These are phyloP conservation scores for Mycothermus thermophilus DNA, from an alignment of 495 filamentous ascomycete species.

Conservation along the genomic window DNA sequence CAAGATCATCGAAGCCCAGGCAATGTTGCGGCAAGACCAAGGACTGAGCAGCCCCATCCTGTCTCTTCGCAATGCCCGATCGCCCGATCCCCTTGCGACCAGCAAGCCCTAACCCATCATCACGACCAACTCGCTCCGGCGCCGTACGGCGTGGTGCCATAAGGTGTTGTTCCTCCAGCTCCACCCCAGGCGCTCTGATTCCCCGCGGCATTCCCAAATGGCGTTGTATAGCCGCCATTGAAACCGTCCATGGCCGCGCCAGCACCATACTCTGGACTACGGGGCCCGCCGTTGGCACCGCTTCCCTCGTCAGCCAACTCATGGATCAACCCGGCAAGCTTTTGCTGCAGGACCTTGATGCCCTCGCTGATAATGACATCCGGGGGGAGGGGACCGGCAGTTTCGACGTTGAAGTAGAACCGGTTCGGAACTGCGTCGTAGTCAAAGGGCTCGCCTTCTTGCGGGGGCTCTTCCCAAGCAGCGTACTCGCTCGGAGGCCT, in stretches of 20 bases:
- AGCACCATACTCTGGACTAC: conserved; percentile 48
- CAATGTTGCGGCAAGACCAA: no score
- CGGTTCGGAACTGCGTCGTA: conserved; percentile 70
- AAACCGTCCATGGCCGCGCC: conserved; percentile 29
- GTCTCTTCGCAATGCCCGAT: no score
- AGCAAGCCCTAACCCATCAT: no score
- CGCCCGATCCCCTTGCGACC: no score
- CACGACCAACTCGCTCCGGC: conserved; percentile 11
- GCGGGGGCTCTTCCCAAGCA: conserved; percentile 67
- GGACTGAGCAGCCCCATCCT: no score
- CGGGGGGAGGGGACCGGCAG: conserved; percentile 71
- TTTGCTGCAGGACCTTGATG: conserved; percentile 77
- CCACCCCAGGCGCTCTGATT: conserved; percentile 53
- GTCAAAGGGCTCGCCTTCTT: conserved; percentile 75
- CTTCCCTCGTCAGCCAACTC: conserved; percentile 46
- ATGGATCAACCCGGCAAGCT: conserved; percentile 74
- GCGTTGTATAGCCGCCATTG: conserved; percentile 54
- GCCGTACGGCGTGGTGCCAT: conserved; percentile 24
- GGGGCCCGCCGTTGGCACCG: conserved; percentile 37
- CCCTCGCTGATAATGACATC: conserved; percentile 78
- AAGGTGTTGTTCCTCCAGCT: conserved; percentile 57
- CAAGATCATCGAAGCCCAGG: no score
- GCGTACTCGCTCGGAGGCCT: conserved; percentile 83
- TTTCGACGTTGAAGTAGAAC: conserved; percentile 92
- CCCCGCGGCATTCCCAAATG: conserved; percentile 49